Evolutionary conservation across 495 filamentous ascomycete genomes (phyloP), one percentile per base, ranked within the genome.

Genomic region (Penicillium crystallinum): DNA sequence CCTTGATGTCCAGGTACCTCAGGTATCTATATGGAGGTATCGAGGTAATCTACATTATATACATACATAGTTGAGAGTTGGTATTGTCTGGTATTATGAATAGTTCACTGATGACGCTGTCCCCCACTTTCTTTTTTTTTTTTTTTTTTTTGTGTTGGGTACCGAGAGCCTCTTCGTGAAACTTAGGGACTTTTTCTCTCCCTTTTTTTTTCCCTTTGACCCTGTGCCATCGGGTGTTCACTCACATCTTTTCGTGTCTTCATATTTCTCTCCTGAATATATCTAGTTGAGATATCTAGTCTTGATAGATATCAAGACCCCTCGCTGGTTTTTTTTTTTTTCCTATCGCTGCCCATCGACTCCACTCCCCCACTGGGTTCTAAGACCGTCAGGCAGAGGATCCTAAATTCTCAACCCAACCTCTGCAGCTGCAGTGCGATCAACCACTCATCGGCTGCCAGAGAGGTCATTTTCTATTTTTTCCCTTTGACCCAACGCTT

Each of bases 91-190:
- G n/a, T n/a, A n/a, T n/a, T n/a, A 17, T 39, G 17, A n/a, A 39
- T 38, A 39, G 9, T 30, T 49, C 21, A 41, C 19, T 55, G 42
- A 55, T 50, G 56, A 51, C 43, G 22, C 18, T 30, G 14, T 36
- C 46, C 46, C 50, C 48, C 55, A 50, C 49, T 44, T 49, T 23
- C n/a, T 43, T 44, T 17, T 46, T 46, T 51, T 52, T 58, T 50
- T 37, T 27, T 27, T 27, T 7, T 8, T n/a, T 22, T 41, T 47
- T 48, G 31, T 46, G 56, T 62, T 62, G 59, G 59, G 59, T 59
- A 62, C 59, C 59, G 54, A 52, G 58, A 61, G 58, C 58, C 53
- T 59, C 56, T 48, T 62, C 56, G 55, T 62, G 56, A 50, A 56
- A 59, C 59, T 35, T 57, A 39, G 38, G 7, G 30, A 29, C n/a